Base-by-base conservation (phyloP, 2,329 filamentous ascomycete species). In the Aureobasidium vineae region DNA sequence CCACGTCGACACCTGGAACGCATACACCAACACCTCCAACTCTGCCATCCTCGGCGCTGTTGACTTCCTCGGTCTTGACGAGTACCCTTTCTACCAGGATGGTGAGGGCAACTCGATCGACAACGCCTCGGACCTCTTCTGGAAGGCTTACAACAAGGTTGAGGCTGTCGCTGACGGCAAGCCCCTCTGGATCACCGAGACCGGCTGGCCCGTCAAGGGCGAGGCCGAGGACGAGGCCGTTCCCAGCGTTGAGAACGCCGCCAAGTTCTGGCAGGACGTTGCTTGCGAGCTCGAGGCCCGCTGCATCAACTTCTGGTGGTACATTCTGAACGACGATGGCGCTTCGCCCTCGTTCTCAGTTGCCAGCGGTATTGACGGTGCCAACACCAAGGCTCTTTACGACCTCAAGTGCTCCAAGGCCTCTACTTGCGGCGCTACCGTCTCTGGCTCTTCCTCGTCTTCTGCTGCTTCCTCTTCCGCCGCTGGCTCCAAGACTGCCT, bases 111-210 rank as follows among this genome's bases (percentile, higher is more conserved):
- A 92, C 80, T 79, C 78, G 73, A 88, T 96, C 72, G 82, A 80
- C 1, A 82, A 87, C 69, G 88, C 83, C 72, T 85, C 86, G 73
- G 72, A 77, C 21, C 85, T 92, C 63, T 95, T 96, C 82, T 81
- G 88, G 73, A 82, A 84, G n/a, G 88, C 91, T 19, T 81, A 90
- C 45, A 78, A 82, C 60, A 82, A 84, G 68, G 90, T 89, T 38
- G 77, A 84, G 69, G 78, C 75, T 16, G 88, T 82, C 52, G 82
- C 85, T 41, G 80, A 83, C 41, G 85, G 85, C 74, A 94, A 92
- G 83, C 81, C 85, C 23, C 85, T 96, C 71, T 95, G 90, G 90
- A 84, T 96, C 69, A 95, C 92, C 33, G 92, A 96, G 83, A 95
- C 91, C 16, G 92, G 92, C 70, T 95, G 90, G 86, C 92, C 92